phyloP scores from a whole-genome alignment of 805 yeast genomes.

The Isabelozyma pseudorhagii region DNA sequence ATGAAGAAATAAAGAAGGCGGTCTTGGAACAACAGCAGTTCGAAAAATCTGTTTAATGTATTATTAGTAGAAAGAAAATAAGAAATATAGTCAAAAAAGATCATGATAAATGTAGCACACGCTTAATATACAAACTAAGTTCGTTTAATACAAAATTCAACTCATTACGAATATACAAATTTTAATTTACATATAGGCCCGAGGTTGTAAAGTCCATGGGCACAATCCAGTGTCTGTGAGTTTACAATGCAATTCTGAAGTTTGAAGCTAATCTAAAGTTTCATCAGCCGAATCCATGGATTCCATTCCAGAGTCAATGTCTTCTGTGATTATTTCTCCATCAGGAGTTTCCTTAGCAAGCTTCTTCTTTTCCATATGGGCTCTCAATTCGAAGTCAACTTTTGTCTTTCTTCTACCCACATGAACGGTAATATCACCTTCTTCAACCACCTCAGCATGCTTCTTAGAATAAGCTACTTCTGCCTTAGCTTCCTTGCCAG shows the following conservation, averaged over 20 bases:
- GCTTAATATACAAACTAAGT: too few relatives aligned
- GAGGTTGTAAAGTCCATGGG: too few relatives aligned
- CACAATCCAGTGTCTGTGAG: background rate
- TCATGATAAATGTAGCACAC: too few relatives aligned
- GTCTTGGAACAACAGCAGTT: slow-evolving; percentile 57
- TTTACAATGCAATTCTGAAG: background rate
- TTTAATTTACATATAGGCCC: too few relatives aligned
- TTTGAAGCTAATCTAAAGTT: background rate
- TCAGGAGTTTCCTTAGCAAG: slow-evolving; percentile 10
- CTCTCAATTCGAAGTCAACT: slow-evolving; percentile 43
- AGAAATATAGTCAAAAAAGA: too few relatives aligned
- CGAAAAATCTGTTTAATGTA: slow-evolving; percentile 30
- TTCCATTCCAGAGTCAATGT: background rate
- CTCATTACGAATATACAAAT: too few relatives aligned
- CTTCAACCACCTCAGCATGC: slow-evolving; percentile 47
- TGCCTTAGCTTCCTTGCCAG: slow-evolving; percentile 46
- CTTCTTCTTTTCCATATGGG: slow-evolving; percentile 40
- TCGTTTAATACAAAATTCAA: too few relatives aligned
- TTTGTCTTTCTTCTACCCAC: slow-evolving; percentile 45
- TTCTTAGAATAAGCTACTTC: slow-evolving; percentile 45
- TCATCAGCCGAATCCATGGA: background rate
- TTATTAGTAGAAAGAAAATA: background rate
- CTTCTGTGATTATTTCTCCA: background rate
- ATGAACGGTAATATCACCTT: slow-evolving; percentile 45
- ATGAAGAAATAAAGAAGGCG: slow-evolving; percentile 56